Evolutionary conservation across 345 rosid genomes (phyloP), one percentile per base, ranked within the genome.

Genomic region (Carallia brachiata): DNA sequence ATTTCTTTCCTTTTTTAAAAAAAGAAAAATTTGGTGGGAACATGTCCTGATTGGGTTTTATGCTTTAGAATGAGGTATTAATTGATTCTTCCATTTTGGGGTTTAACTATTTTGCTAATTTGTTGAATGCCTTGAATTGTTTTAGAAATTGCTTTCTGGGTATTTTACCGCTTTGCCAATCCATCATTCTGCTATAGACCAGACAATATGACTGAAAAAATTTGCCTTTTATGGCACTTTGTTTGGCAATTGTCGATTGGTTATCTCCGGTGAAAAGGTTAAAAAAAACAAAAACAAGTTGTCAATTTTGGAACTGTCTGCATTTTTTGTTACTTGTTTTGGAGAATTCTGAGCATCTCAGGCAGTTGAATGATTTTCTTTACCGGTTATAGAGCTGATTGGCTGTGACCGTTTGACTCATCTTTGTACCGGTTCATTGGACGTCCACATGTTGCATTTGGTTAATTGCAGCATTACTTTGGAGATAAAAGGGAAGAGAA

Each of bases 391-490:
- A 66, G 77, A 65, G 70, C 52, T 62, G 74, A 63, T 34, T 80
- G 59, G 53, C 59, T 78, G 52, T 67, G 73, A 61, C 59, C 68
- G 52, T 78, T 28, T 67, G 71, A 62, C 64, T 70, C 69, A 54
- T 78, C 32, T 69, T 80, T 73, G 77, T 57, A 64, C 44, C 70
- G 56, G 63, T 72, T 83, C 63, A 53, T 73, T 61, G 83, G 80
- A 83, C 84, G 79, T 74, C 80, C 78, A 70, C 70, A 76, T 78
- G 81, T 84, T 84, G 75, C 70, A 72, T 84, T 80, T 76, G 78
- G 74, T 76, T 82, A 81, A 73, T 69, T 80, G 88, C 91, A 84
- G 92, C 83, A 73, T 78, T 83, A 60, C 84, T 68, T 84, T 74
- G 84, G 82, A 78, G 85, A 79, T 80, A 84, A 81, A 82, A 73